Percentiles rank a stretch among this genome's conserved stretches.
Conservation (phyloP, 169 alveolate species). For the Ichthyophthirius multifiliis region DNA sequence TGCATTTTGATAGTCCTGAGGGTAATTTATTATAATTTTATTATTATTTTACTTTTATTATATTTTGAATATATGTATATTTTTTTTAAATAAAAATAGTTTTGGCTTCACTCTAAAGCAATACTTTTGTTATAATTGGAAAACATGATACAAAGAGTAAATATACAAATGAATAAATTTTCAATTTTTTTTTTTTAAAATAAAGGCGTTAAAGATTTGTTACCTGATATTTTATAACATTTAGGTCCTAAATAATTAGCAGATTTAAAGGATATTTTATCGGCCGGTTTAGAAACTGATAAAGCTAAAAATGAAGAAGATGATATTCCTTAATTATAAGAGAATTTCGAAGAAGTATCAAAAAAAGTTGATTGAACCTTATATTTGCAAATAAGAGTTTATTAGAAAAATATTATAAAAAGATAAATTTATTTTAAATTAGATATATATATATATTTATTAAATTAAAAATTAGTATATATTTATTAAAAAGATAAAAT, state of each 20-base stretch:
- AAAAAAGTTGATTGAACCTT: slow-evolving; percentile 48
- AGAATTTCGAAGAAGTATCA: slow-evolving; percentile 64
- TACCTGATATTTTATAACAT: slow-evolving; percentile 69
- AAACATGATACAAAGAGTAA: slow-evolving; percentile 86
- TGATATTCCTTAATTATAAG: slow-evolving; percentile 61
- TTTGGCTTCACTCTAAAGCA: slow-evolving; percentile 86
- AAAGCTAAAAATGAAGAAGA: slow-evolving; percentile 62
- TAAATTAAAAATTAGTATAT: no score
- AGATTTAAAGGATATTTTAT: slow-evolving; percentile 51
- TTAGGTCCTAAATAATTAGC: slow-evolving; percentile 68
- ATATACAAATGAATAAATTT: no score
- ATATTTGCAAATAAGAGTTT: no score
- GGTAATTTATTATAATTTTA: neutral
- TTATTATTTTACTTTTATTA: neutral
- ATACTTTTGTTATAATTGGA: slow-evolving; percentile 93
- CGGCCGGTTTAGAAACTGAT: slow-evolving; percentile 29
- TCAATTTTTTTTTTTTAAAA: neutral
- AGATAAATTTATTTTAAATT: no score
- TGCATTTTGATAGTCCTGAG: slow-evolving; percentile 92
- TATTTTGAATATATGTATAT: neutral
- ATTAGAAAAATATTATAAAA: no score
- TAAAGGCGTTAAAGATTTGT: slow-evolving; percentile 50
- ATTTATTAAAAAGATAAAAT: no score
- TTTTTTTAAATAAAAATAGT: slow-evolving; percentile 3
- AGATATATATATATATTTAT: no score